These are phyloP conservation scores for Closterium sp. DNA, from an alignment of 139 green algal genomes.

Conservation along the genomic window DNA sequence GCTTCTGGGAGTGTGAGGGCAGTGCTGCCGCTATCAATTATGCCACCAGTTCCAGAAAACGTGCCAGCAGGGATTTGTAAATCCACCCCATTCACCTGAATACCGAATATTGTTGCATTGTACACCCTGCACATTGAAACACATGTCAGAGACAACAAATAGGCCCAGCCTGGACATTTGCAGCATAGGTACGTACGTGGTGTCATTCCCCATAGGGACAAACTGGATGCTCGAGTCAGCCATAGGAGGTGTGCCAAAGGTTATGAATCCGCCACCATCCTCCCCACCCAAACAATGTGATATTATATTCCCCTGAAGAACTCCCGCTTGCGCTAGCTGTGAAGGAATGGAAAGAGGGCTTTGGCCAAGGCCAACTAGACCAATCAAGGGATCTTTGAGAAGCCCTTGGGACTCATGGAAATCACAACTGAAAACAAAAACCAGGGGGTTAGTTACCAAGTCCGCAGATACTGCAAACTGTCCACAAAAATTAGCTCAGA, in stretches of 20 bases:
- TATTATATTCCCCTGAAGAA: background rate
- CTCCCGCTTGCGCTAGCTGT: background rate
- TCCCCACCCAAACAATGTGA: background rate
- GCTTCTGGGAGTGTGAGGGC: background rate
- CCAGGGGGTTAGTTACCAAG: background rate
- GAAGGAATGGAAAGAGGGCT: background rate
- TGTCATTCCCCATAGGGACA: background rate
- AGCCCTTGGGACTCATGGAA: background rate
- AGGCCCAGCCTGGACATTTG: background rate
- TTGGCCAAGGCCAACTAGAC: background rate
- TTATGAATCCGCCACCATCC: background rate
- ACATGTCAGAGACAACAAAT: background rate
- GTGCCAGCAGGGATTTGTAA: background rate
- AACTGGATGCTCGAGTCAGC: background rate
- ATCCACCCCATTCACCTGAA: background rate
- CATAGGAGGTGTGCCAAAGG: background rate
- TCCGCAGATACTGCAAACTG: background rate
- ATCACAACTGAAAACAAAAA: background rate
- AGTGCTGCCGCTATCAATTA: background rate
- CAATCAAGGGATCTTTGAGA: background rate
- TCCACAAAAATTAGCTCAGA: background rate
- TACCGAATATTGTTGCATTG: background rate
- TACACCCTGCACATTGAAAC: background rate
- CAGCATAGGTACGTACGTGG: background rate
- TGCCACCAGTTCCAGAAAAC: background rate